These are phyloP conservation scores for Pseudonectria foliicola DNA, from an alignment of 2,329 filamentous ascomycete genomes.

Conservation along the genomic window DNA sequence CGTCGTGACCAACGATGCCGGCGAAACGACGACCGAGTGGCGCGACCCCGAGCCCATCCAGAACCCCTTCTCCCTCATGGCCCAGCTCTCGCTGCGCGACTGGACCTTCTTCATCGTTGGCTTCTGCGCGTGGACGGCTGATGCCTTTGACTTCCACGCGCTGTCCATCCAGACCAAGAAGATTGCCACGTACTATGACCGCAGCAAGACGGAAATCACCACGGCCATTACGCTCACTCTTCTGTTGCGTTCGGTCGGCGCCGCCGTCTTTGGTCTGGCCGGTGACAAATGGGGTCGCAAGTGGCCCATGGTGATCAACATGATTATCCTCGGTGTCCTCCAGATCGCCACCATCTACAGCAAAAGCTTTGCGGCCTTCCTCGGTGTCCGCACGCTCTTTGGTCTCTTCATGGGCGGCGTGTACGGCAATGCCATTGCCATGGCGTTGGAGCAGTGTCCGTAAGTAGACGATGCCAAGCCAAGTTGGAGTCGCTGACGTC, in stretches of 20 bases:
- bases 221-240: slow-evolving; percentile 71
- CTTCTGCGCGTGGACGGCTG: slow-evolving; percentile 69
- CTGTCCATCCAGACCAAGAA: slow-evolving; percentile 72
- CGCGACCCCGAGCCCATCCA: slow-evolving; percentile 56
- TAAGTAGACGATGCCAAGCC: slow-evolving; percentile 28
- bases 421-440: slow-evolving; percentile 71
- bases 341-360: slow-evolving; percentile 74
- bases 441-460: slow-evolving; percentile 69
- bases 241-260: slow-evolving; percentile 67
- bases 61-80: slow-evolving; percentile 65
- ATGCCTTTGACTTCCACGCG: slow-evolving; percentile 79
- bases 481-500: slow-evolving; percentile 10
- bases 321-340: slow-evolving; percentile 60
- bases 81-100: slow-evolving; percentile 54
- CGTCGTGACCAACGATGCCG: slow-evolving; percentile 55
- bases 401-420: slow-evolving; percentile 77
- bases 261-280: slow-evolving; percentile 67
- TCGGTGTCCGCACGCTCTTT: slow-evolving; percentile 67
- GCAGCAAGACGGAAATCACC: slow-evolving; percentile 58
- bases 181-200: slow-evolving; percentile 45
- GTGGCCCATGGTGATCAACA: slow-evolving; percentile 77
- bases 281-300: slow-evolving; percentile 76
- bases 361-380: slow-evolving; percentile 62
- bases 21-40: slow-evolving; percentile 63
- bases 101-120: slow-evolving; percentile 75